Evolutionary conservation across 108 stramenopile species (phyloP).

Genomic region (Schizochytrium sp.): DNA sequence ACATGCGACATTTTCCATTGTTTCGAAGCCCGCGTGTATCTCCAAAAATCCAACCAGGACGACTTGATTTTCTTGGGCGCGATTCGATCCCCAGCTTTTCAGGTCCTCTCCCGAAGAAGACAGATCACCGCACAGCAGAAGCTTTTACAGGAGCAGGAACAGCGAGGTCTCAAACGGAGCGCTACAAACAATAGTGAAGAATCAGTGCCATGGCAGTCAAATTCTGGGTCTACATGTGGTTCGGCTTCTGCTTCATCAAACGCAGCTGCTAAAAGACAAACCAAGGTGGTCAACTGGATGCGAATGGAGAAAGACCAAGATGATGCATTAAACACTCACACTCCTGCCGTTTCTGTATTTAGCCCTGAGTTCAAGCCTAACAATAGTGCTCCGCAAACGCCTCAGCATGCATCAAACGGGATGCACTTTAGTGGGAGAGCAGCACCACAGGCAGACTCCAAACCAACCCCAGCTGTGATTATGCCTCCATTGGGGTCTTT

Average conservation of each 20-base stretch:
- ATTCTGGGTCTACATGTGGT: too few relatives aligned
- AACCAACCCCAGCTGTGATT: background rate
- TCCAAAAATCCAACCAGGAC: background rate
- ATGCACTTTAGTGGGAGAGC: background rate
- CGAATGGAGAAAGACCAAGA: background rate
- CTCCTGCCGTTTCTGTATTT: background rate
- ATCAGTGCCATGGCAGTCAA: too few relatives aligned
- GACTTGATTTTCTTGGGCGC: background rate
- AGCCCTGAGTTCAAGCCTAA: background rate
- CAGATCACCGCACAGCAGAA: background rate
- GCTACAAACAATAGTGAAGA: too few relatives aligned
- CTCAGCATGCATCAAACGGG: background rate
- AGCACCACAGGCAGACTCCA: background rate
- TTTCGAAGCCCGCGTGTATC: constrained; percentile 9
- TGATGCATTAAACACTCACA: background rate
- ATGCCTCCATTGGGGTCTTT: background rate
- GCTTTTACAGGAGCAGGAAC: background rate
- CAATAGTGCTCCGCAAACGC: background rate
- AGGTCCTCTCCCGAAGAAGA: constrained; percentile 34
- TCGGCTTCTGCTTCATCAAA: too few relatives aligned
- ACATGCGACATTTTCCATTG: constrained; percentile 41
- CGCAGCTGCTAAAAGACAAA: background rate
- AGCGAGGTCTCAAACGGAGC: too few relatives aligned
- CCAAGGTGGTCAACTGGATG: constrained; percentile 46
- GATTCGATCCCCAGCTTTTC: constrained; percentile 21